Conservation (phyloP, 495 filamentous ascomycete species). For the Chaetomidium leptoderma region DNA sequence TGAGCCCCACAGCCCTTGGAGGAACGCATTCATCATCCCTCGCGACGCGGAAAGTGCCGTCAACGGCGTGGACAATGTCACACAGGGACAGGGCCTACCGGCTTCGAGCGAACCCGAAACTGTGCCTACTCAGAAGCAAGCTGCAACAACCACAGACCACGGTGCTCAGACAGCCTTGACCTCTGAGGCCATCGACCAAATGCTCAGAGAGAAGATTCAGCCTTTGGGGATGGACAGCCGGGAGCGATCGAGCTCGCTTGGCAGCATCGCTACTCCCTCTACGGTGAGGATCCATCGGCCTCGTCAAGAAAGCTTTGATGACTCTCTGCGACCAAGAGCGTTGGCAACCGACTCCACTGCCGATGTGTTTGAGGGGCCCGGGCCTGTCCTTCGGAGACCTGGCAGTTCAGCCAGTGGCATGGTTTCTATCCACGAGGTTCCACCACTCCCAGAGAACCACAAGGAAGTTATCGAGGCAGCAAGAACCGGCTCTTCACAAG, state of each 20-base stretch:
- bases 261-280: slow-evolving; percentile 30
- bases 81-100: slow-evolving; percentile 35
- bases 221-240: slow-evolving; percentile 27
- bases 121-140: slow-evolving; percentile 33
- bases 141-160: slow-evolving; percentile 54
- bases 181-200: slow-evolving; percentile 63
- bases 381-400: slow-evolving; percentile 53
- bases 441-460: slow-evolving; percentile 78
- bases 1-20: slow-evolving; percentile 43
- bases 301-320: slow-evolving; percentile 40
- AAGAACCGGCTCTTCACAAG: slow-evolving; percentile 45
- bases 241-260: slow-evolving; percentile 21
- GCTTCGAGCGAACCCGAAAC: slow-evolving; percentile 35
- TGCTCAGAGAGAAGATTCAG: slow-evolving; percentile 48
- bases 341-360: slow-evolving; percentile 25
- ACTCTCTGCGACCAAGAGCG: slow-evolving; percentile 34
- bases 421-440: slow-evolving; percentile 36
- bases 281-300: slow-evolving; percentile 35
- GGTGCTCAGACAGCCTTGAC: slow-evolving; percentile 71
- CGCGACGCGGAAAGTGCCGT: slow-evolving; percentile 29
- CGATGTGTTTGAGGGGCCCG: slow-evolving; percentile 20
- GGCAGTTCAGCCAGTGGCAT: slow-evolving; percentile 63
- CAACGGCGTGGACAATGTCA: slow-evolving; percentile 16
- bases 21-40: slow-evolving; percentile 48
- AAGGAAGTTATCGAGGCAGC: slow-evolving; percentile 80